phyloP scores from a whole-genome alignment of 2,329 filamentous ascomycete genomes.

The Sclerotinia spermophila region DNA sequence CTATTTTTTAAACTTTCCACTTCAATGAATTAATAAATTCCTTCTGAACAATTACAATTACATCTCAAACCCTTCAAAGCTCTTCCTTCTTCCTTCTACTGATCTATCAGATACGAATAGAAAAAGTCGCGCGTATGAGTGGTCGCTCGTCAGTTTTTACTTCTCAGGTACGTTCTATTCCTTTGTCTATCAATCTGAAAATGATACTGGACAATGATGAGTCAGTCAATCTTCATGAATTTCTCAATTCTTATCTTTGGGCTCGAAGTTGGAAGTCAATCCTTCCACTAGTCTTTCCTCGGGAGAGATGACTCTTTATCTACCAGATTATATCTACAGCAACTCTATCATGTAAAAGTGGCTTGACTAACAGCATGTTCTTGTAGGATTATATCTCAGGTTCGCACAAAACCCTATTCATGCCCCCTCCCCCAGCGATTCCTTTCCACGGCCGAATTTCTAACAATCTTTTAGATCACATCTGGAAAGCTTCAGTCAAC shows the following conservation, averaged over 20 bases:
- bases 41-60: not conserved
- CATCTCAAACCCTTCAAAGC: not conserved
- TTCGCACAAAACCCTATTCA: conserved; percentile 35
- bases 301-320: not conserved
- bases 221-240: not conserved
- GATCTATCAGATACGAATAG: conserved; percentile 14
- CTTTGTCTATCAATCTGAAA: conserved; percentile 23
- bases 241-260: not conserved
- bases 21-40: not conserved
- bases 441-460: conserved; percentile 28
- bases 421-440: conserved; percentile 8
- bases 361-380: conserved; percentile 46
- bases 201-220: not conserved
- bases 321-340: not conserved
- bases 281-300: not conserved
- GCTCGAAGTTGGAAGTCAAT: not conserved
- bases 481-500: conserved; percentile 44
- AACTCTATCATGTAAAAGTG: not conserved
- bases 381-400: conserved; percentile 72
- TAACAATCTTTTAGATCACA: conserved; percentile 39
- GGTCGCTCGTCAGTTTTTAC: conserved; percentile 80
- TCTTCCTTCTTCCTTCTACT: not conserved
- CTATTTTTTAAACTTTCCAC: conserved; percentile 10
- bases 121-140: conserved; percentile 69
- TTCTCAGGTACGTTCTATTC: conserved; percentile 63